Percentiles rank a stretch among this genome's conserved stretches.
phyloP scores from a whole-genome alignment of 257 asterid species.

The Fraxinus anomala region DNA sequence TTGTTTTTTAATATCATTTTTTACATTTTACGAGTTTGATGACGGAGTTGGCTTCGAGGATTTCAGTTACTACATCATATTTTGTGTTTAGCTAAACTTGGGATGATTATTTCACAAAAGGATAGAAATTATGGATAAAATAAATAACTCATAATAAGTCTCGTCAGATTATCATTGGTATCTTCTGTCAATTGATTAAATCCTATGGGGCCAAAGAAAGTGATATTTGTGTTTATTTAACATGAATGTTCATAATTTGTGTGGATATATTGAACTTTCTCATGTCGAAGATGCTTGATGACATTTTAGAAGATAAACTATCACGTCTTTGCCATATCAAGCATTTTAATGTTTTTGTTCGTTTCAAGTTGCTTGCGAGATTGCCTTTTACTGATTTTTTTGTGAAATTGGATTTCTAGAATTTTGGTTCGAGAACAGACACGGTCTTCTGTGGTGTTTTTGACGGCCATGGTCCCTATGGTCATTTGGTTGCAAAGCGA shows the following conservation, averaged over 20 bases:
- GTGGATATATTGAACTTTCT: neutral
- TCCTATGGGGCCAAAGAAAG: neutral
- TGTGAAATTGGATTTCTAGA: slow-evolving; percentile 54
- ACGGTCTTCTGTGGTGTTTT: slow-evolving; percentile 93
- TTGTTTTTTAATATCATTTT: neutral
- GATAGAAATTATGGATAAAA: neutral
- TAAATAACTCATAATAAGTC: neutral
- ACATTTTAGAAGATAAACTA: neutral
- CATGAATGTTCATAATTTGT: neutral
- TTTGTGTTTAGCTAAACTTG: neutral
- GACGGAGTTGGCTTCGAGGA: neutral
- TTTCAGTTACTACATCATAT: neutral
- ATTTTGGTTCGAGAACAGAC: slow-evolving; percentile 84
- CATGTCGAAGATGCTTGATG: neutral
- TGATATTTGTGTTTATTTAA: neutral
- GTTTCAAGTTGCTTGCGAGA: slow-evolving; percentile 10
- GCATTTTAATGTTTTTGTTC: slow-evolving; percentile 1
- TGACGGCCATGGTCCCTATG: slow-evolving; percentile 92
- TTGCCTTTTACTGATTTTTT: slow-evolving; percentile 22
- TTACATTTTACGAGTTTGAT: neutral
- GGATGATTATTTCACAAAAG: neutral
- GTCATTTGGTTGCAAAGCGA: slow-evolving; percentile 90
- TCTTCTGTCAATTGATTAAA: neutral
- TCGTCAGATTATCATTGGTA: neutral
- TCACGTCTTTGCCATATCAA: neutral